phyloP scores from a whole-genome alignment of 1,139 yeast genomes.

The Sugiyamaella xylanicola region DNA sequence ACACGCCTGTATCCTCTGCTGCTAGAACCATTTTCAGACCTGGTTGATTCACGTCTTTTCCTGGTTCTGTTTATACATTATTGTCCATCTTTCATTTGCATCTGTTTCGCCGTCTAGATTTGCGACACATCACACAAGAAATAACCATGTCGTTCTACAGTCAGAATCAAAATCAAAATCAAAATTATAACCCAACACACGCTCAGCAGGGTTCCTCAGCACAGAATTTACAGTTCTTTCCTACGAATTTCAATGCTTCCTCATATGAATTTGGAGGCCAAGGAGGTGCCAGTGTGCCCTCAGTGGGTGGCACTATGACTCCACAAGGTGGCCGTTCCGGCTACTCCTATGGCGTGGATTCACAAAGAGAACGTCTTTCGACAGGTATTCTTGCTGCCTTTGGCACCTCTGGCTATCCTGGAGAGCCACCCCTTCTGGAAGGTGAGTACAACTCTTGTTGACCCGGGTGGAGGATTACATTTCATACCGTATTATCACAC shows the following conservation, averaged over 20 bases:
- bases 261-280: slow-evolving; percentile 25
- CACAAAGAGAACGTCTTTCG: slow-evolving; percentile 55
- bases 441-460: too few species aligned
- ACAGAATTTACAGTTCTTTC: slow-evolving; percentile 40
- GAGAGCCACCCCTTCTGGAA: slow-evolving; percentile 89
- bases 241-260: slow-evolving; percentile 37
- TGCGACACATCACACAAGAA: background rate
- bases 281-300: slow-evolving; percentile 16
- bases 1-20: too few species aligned
- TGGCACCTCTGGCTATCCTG: slow-evolving; percentile 90
- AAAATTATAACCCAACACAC: slow-evolving; percentile 22
- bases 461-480: too few species aligned
- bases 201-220: slow-evolving; percentile 22
- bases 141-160: slow-evolving; percentile 27
- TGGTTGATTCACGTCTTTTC: too few species aligned
- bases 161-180: slow-evolving; percentile 20
- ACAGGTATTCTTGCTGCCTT: slow-evolving; percentile 88
- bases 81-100: background rate
- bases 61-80: too few species aligned
- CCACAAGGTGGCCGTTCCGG: slow-evolving; percentile 26
- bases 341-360: slow-evolving; percentile 32
- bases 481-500: too few species aligned
- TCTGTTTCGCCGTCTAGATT: background rate
- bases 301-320: slow-evolving; percentile 31
- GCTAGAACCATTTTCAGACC: too few species aligned